These are phyloP conservation scores for Cercospora sp. DNA, from an alignment of 2,329 filamentous ascomycete species.

Conservation along the genomic window DNA sequence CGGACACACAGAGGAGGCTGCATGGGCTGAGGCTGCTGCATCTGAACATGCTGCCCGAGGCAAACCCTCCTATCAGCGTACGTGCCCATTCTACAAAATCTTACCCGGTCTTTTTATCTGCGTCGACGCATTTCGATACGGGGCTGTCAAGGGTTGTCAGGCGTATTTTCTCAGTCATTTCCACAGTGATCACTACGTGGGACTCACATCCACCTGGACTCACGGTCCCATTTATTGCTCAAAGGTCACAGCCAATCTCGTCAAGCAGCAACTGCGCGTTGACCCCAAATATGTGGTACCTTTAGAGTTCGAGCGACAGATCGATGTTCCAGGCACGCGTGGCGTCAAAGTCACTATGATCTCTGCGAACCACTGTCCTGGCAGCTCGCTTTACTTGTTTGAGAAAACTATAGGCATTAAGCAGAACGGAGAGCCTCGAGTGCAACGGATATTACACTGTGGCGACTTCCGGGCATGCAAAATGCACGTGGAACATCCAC, in stretches of 20 bases:
- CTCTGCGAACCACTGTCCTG: conserved; percentile 92
- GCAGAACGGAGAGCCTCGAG: conserved; percentile 52
- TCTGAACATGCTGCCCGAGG: conserved; percentile 75
- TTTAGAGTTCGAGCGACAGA: conserved; percentile 78
- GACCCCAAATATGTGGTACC: conserved; percentile 81
- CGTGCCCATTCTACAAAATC: conserved; percentile 98
- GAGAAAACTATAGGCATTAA: conserved; percentile 71
- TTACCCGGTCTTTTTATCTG: conserved; percentile 89
- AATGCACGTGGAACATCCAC: conserved; percentile 77
- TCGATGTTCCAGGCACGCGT: conserved; percentile 77
- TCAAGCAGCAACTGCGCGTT: conserved; percentile 81
- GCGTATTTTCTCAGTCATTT: conserved; percentile 98
- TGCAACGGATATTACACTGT: conserved; percentile 86
- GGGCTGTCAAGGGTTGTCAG: conserved; percentile 84
- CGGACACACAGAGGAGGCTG: conserved; percentile 81
- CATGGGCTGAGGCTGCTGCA: conserved; percentile 84
- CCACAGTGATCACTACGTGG: conserved; percentile 96
- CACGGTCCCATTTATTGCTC: conserved; percentile 98
- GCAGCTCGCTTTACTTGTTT: conserved; percentile 90
- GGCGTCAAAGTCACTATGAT: conserved; percentile 92
- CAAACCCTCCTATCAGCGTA: conserved; percentile 82
- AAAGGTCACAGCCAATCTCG: conserved; percentile 83
- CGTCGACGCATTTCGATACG: conserved; percentile 94
- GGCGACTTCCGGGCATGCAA: conserved; percentile 93
- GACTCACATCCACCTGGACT: conserved; percentile 80